Evolutionary conservation across 2,329 filamentous ascomycete species (phyloP).

Genomic region (Fusarium lateritium): DNA sequence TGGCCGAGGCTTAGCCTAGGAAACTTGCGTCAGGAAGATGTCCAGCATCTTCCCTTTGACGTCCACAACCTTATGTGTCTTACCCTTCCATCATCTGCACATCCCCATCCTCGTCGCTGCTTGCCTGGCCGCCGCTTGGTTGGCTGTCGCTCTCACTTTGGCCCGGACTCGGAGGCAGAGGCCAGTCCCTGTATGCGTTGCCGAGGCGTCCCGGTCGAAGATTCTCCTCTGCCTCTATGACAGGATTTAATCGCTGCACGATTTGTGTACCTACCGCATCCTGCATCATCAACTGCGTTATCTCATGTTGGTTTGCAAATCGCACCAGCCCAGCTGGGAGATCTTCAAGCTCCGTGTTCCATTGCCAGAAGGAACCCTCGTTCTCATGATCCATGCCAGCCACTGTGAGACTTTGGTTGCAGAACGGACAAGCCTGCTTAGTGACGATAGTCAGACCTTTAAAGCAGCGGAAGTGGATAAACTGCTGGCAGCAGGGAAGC

Average conservation of each 20-base stretch:
- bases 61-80: not conserved
- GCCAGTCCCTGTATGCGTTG: not conserved
- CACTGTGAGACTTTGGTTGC: not conserved
- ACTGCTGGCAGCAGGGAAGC: slow-evolving; percentile 27
- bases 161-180: not conserved
- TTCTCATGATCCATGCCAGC: not conserved
- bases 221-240: slow-evolving; percentile 6
- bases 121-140: not conserved
- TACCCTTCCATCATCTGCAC: not conserved
- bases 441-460: slow-evolving; percentile 7
- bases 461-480: slow-evolving; percentile 31
- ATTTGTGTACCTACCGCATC: not conserved
- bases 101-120: not conserved
- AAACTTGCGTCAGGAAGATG: not conserved
- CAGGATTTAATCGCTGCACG: not conserved
- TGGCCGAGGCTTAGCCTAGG: not conserved
- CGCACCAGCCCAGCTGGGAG: slow-evolving; percentile 7
- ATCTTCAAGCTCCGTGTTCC: not conserved
- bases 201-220: not conserved
- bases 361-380: not conserved
- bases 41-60: not conserved
- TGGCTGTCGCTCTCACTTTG: no score
- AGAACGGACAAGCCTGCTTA: slow-evolving; percentile 19
- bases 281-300: not conserved
- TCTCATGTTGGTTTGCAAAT: not conserved